phyloP scores from a whole-genome alignment of 371 early-diverging fungal species.

The Mortierella sp. region DNA sequence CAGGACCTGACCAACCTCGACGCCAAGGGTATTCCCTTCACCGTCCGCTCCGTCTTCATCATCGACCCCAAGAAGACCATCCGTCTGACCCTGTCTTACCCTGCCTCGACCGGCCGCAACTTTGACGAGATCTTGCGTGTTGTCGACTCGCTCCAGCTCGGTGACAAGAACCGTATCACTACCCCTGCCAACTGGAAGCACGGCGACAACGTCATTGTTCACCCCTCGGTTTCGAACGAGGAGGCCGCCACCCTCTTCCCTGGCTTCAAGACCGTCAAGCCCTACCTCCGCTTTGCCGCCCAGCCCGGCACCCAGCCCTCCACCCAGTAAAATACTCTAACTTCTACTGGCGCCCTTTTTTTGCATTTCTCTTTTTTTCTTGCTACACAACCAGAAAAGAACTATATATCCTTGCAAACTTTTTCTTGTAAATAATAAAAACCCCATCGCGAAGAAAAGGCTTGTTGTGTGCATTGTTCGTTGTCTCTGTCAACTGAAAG shows the following conservation, averaged over 20 bases:
- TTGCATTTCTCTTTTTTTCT: background rate
- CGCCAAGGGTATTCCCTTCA: constrained; percentile 90
- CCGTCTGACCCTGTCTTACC: constrained; percentile 91
- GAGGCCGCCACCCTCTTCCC: constrained; percentile 89
- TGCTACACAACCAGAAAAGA: background rate
- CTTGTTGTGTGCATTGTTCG: too few relatives aligned
- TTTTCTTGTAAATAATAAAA: constrained; percentile 8
- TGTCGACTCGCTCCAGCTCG: constrained; percentile 92
- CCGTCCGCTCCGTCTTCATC: constrained; percentile 95
- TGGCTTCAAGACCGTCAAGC: constrained; percentile 82
- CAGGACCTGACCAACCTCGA: constrained; percentile 94
- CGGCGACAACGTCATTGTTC: constrained; percentile 92
- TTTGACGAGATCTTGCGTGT: constrained; percentile 95
- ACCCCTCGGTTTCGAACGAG: constrained; percentile 84
- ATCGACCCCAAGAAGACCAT: constrained; percentile 94
- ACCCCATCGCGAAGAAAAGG: background rate
- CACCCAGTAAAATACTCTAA: background rate
- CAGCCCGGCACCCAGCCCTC: constrained; percentile 56
- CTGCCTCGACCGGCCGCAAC: constrained; percentile 94
- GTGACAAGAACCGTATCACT: constrained; percentile 88
- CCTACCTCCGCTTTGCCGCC: constrained; percentile 86
- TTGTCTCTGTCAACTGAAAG: too few relatives aligned
- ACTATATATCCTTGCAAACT: constrained; percentile 7
- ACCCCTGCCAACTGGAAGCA: constrained; percentile 96
- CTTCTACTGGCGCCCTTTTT: background rate